These are phyloP conservation scores for Cladophialophora psammophila DNA, from an alignment of 2,329 filamentous ascomycete species.

Conservation along the genomic window DNA sequence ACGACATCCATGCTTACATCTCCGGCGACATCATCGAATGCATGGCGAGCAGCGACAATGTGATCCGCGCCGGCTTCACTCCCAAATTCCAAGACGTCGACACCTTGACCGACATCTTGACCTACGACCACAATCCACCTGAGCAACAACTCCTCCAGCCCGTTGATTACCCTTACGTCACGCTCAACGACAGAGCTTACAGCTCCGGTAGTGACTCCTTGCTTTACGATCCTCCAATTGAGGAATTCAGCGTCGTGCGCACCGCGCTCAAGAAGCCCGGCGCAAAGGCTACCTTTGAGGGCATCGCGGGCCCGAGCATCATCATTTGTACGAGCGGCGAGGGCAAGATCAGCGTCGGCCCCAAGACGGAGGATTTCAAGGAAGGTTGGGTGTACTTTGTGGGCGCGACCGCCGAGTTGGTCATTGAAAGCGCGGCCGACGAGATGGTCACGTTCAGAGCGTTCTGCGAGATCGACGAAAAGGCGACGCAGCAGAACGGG, in stretches of 20 bases:
- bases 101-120: conserved; percentile 88
- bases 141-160: conserved; percentile 93
- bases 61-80: conserved; percentile 95
- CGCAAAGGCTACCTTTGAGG: conserved; percentile 87
- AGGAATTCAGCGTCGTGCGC: conserved; percentile 91
- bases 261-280: conserved; percentile 73
- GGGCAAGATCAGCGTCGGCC: conserved; percentile 84
- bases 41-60: conserved; percentile 99
- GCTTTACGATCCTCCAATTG: conserved; percentile 94
- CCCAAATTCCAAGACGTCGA: conserved; percentile 98
- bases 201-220: conserved; percentile 73
- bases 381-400: conserved; percentile 83
- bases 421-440: conserved; percentile 73
- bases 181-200: conserved; percentile 82
- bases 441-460: conserved; percentile 90
- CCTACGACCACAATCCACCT: conserved; percentile 94
- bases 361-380: conserved; percentile 76
- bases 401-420: conserved; percentile 82
- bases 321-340: conserved; percentile 86
- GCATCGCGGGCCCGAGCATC: conserved; percentile 87
- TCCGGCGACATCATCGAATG: conserved; percentile 90
- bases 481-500: conserved; percentile 46
- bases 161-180: conserved; percentile 82
- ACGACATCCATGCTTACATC: conserved; percentile 93
- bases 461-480: conserved; percentile 79